A percentile compares a stretch with the other conserved stretches of the same genome.
Evolutionary conservation across 148 eudicot genomes (phyloP).

Genomic region (Diospyros lotus): DNA sequence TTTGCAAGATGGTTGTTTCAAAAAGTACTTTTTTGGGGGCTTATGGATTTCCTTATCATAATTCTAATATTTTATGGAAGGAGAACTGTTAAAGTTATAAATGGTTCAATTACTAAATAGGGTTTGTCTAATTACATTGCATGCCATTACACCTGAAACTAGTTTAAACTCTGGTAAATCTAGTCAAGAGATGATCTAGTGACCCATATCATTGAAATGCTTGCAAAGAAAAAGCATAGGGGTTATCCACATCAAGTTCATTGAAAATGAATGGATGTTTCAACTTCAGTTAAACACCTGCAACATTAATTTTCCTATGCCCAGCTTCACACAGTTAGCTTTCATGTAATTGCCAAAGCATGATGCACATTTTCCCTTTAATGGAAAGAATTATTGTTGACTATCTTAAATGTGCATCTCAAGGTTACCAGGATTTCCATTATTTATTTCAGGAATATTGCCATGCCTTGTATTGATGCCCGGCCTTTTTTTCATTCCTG

Average conservation of each 20-base stretch:
- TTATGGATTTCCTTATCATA: too few species aligned
- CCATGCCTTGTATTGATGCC: conserved; percentile 89
- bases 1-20: too few species aligned
- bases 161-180: background rate
- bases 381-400: background rate
- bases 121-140: background rate
- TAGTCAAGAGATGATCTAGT: background rate
- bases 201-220: too few species aligned
- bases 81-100: background rate
- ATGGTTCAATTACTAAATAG: background rate
- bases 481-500: conserved; percentile 92
- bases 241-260: background rate
- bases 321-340: conserved; percentile 2
- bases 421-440: conserved; percentile 4
- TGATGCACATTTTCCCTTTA: background rate
- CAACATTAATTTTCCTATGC: background rate
- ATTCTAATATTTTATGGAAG: background rate
- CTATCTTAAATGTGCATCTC: background rate
- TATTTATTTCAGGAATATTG: conserved; percentile 56
- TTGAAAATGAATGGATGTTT: background rate
- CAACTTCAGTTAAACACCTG: background rate
- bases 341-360: conserved; percentile 1
- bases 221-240: background rate
- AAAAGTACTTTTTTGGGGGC: too few species aligned
- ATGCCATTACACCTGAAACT: background rate